Evolutionary conservation across 768 basidiomycete species (phyloP).

Genomic region (Sistotremastrum suecicum): DNA sequence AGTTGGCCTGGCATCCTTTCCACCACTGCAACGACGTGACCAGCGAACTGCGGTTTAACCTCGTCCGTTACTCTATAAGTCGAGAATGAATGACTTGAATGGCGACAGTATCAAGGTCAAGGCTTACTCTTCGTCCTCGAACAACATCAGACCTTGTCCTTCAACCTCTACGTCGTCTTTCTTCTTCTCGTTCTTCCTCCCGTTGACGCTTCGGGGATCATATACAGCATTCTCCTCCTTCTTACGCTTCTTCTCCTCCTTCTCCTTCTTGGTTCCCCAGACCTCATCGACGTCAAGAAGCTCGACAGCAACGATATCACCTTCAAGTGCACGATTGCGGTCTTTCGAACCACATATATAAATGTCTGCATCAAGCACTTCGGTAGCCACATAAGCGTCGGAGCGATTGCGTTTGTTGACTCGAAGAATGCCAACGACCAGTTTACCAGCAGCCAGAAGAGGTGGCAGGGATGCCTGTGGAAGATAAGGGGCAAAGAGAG

Average conservation of each 20-base stretch:
- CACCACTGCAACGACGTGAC: constrained; percentile 98
- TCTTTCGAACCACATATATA: constrained; percentile 99
- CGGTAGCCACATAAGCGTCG: constrained; percentile 96
- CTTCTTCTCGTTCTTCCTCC: constrained; percentile 96
- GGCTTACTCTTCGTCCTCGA: constrained; percentile 90
- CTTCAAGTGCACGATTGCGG: constrained; percentile 94
- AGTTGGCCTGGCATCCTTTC: constrained; percentile 98
- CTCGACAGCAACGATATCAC: constrained; percentile 97
- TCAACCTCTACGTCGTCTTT: constrained; percentile 99
- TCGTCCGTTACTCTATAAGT: constrained; percentile 79
- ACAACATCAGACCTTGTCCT: constrained; percentile 91
- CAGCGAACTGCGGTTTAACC: constrained; percentile 94
- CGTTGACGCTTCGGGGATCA: constrained; percentile 59
- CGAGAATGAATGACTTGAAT: constrained; percentile 7
- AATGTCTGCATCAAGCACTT: constrained; percentile 96
- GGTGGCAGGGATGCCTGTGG: constrained; percentile 96
- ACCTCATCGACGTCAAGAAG: constrained; percentile 96
- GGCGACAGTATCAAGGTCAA: not conserved
- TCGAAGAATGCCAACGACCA: constrained; percentile 92
- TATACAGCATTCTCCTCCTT: constrained; percentile 98
- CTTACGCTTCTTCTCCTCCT: constrained; percentile 99
- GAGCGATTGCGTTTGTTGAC: constrained; percentile 98
- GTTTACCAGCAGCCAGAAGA: constrained; percentile 88
- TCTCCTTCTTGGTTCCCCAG: constrained; percentile 98
- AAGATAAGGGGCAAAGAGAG: constrained; percentile 94